Evolutionary conservation across 1,284 basidiomycete species (phyloP).

Genomic region (Ganoderma lingzhi): DNA sequence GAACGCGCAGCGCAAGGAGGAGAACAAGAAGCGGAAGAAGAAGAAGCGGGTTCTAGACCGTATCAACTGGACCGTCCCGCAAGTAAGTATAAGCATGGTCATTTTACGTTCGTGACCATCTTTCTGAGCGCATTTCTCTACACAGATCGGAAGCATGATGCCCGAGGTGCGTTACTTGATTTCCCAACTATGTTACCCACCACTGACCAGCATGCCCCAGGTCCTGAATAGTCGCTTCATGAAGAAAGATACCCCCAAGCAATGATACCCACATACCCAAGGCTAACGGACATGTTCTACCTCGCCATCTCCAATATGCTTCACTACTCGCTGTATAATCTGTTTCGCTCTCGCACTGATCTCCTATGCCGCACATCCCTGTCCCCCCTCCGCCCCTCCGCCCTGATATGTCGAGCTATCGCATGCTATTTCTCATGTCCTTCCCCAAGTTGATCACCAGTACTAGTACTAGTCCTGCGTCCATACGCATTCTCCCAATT

Average conservation of each 20-base stretch:
- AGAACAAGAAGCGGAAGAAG: not conserved
- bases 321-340: not conserved
- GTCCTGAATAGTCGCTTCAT: not conserved
- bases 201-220: not conserved
- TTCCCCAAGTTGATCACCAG: not conserved
- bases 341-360: not conserved
- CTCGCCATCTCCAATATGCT: not conserved
- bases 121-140: not conserved
- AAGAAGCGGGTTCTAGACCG: slow-evolving; percentile 7
- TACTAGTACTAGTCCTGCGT: not conserved
- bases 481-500: not conserved
- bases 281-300: not conserved
- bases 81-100: slow-evolving; percentile 16
- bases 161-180: not conserved
- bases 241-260: not conserved
- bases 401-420: not conserved
- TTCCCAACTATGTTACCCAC: not conserved
- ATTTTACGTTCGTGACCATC: too few relatives aligned
- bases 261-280: slow-evolving; percentile 5
- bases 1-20: slow-evolving; percentile 1
- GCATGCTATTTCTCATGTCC: not conserved
- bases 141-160: not conserved
- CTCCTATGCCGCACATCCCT: not conserved
- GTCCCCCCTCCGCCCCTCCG: too few relatives aligned
- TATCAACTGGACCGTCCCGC: slow-evolving; percentile 16